These are phyloP conservation scores for Alternaria dauci DNA, from an alignment of 2,329 filamentous ascomycete species.

Conservation along the genomic window DNA sequence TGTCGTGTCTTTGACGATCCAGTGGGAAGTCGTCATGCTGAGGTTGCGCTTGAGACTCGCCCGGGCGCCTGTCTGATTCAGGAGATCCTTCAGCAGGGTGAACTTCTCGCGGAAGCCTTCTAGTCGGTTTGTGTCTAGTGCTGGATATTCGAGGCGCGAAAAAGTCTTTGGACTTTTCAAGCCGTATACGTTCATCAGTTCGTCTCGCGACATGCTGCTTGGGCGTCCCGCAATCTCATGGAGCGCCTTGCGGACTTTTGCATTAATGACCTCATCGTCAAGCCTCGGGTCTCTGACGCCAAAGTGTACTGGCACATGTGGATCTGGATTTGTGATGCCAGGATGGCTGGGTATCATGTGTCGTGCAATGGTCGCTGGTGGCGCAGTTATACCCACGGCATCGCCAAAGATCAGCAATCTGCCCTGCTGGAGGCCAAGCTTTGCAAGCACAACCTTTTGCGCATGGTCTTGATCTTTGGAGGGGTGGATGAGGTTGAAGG, in stretches of 20 bases:
- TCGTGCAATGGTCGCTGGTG: constrained; percentile 54
- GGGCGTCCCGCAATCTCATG: constrained; percentile 58
- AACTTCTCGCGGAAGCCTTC: constrained; percentile 58
- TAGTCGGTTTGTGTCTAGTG: constrained; percentile 55
- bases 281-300: constrained; percentile 53
- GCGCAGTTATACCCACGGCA: constrained; percentile 56
- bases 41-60: constrained; percentile 45
- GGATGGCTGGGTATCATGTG: constrained; percentile 57
- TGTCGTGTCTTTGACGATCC: constrained; percentile 53
- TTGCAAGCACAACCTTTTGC: constrained; percentile 55
- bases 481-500: constrained; percentile 57
- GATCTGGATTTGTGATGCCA: constrained; percentile 55
- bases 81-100: constrained; percentile 52
- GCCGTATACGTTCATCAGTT: constrained; percentile 58
- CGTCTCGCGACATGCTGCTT: constrained; percentile 48
- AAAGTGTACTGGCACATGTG: constrained; percentile 57
- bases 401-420: constrained; percentile 60
- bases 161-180: constrained; percentile 56
- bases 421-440: constrained; percentile 58
- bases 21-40: constrained; percentile 49
- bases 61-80: constrained; percentile 43
- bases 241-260: constrained; percentile 52
- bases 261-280: constrained; percentile 51
- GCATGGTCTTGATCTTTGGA: constrained; percentile 53
- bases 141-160: constrained; percentile 47